phyloP scores from a whole-genome alignment of 2,329 filamentous ascomycete genomes.

The Ophiostoma ips region DNA sequence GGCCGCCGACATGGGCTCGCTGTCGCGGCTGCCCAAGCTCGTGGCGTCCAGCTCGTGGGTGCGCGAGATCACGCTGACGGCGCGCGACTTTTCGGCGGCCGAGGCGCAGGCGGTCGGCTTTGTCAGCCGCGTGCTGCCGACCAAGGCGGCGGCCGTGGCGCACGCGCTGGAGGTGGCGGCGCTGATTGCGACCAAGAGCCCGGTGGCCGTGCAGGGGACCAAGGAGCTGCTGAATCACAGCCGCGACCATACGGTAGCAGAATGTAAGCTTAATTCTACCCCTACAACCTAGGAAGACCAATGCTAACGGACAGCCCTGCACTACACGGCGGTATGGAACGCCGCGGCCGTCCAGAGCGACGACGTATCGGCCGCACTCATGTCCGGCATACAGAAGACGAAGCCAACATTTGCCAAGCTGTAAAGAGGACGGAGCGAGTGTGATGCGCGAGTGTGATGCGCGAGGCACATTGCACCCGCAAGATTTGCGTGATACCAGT shows the following conservation, averaged over 20 bases:
- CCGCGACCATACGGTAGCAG: slow-evolving; percentile 61
- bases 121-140: slow-evolving; percentile 49
- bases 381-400: slow-evolving; percentile 64
- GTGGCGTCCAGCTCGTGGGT: slow-evolving; percentile 62
- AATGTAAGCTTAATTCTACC: slow-evolving; percentile 58
- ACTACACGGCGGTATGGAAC: slow-evolving; percentile 84
- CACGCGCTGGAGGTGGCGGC: slow-evolving; percentile 49
- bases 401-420: slow-evolving; percentile 78
- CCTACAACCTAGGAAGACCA: no score
- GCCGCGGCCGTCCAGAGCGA: slow-evolving; percentile 64
- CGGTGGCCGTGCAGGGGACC: slow-evolving; percentile 73
- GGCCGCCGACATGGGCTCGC: slow-evolving; percentile 65
- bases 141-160: slow-evolving; percentile 48
- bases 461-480: neutral
- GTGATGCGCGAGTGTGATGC: no score
- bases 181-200: slow-evolving; percentile 65
- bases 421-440: slow-evolving; percentile 30
- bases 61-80: slow-evolving; percentile 63
- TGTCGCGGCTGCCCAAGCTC: slow-evolving; percentile 58
- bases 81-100: slow-evolving; percentile 51
- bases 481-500: neutral
- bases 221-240: slow-evolving; percentile 78
- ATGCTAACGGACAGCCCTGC: slow-evolving; percentile 38
- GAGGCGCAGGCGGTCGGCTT: slow-evolving; percentile 60
- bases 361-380: slow-evolving; percentile 61